Conservation (phyloP, 129 eudicot genomes). For the Saposhnikovia divaricata region DNA sequence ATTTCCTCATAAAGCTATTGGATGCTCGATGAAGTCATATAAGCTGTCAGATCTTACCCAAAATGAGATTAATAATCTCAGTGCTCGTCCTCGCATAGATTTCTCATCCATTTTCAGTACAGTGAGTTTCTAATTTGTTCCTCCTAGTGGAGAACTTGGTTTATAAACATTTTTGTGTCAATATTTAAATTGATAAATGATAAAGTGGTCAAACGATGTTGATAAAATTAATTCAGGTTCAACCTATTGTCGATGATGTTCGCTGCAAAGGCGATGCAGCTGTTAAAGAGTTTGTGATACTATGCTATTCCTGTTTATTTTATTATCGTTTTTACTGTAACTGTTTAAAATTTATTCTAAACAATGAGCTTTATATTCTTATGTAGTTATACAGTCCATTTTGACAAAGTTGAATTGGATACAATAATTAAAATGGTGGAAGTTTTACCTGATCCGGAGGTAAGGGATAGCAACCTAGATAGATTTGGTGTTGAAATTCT, state of each 20-base stretch:
- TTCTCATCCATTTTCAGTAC: slow-evolving; percentile 76
- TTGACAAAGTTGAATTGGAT: slow-evolving; percentile 81
- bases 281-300: slow-evolving; percentile 78
- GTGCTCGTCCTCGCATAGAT: slow-evolving; percentile 89
- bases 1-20: slow-evolving; percentile 15
- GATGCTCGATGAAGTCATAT: slow-evolving; percentile 83
- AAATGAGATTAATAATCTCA: slow-evolving; percentile 65
- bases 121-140: slow-evolving; percentile 26
- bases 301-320: not conserved
- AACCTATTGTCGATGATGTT: slow-evolving; percentile 94
- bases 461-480: slow-evolving; percentile 17
- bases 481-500: not conserved
- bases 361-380: slow-evolving; percentile 4
- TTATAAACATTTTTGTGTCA: not conserved
- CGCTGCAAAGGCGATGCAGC: slow-evolving; percentile 89
- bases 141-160: not conserved
- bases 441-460: slow-evolving; percentile 90
- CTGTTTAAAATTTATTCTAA: not conserved
- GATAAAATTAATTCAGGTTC: slow-evolving; percentile 46
- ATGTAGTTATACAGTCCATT: slow-evolving; percentile 69
- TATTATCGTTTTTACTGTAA: not conserved
- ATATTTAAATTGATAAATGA: slow-evolving; percentile 2
- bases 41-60: slow-evolving; percentile 63
- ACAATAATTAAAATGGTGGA: slow-evolving; percentile 57
- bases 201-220: not conserved